Evolutionary conservation across 2,329 filamentous ascomycete species (phyloP), one percentile per base, ranked within the genome.

Genomic region (Clathrospora elynae): DNA sequence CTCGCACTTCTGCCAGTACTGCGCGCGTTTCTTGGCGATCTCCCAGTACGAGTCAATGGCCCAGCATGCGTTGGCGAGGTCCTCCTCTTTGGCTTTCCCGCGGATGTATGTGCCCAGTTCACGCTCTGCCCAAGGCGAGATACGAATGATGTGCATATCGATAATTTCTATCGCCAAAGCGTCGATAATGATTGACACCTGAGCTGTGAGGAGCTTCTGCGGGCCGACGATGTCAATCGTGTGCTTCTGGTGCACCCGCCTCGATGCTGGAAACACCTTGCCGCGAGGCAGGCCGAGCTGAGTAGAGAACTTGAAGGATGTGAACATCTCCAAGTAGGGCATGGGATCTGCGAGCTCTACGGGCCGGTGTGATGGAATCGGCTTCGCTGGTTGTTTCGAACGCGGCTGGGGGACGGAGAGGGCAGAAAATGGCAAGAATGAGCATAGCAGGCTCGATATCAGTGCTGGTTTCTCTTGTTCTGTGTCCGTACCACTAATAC

Each of bases 311-410:
- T 74, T 74, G 10, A 93, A 76, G 0, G 86, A 82, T 0, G 82
- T 87, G 57, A 93, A 90, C 6, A 86, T 76, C 31, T 86, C 80
- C 0, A 91, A 75, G 52, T 86, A 90, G 0, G 85, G 82, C 2
- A 87, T 70, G 35, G 86, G 81, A 46, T 90, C 81, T 0, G 78
- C 73, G 2, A 86, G 76, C 1, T 80, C 76, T 71, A 90, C 75
- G 1, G 76, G 75, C 2, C 83, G 78, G 59, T 91, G 87, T 1
- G 85, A 87, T 6, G 78, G 72, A 0, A 79, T 64, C 2, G 74
- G 71, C n/a, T 68, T 71, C 18, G 64, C 59, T 5, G 68, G 13
- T 30, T 36, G 32, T 20, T 55, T 51, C 8, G 33, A 44, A 6
- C 48, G 53, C 58, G 73, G 42, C 13, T 51, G 49, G n/a, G 46